phyloP scores from a whole-genome alignment of 2,329 filamentous ascomycete species.

The Albophoma yamanashiensis region DNA sequence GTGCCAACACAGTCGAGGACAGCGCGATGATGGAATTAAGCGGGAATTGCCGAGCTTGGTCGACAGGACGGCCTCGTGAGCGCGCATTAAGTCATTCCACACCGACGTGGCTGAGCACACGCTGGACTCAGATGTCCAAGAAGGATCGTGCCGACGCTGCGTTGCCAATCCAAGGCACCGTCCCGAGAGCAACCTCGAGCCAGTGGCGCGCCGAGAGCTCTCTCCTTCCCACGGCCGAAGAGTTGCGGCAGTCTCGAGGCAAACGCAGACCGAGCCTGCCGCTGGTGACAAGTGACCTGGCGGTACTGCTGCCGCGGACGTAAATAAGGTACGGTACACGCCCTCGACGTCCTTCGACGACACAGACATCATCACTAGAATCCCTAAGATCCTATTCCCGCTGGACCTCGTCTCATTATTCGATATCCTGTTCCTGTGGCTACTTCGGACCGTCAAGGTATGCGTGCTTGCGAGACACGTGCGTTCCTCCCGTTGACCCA shows the following conservation, averaged over 20 bases:
- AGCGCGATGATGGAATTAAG: neutral
- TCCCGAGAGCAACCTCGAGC: neutral
- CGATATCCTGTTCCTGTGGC: neutral
- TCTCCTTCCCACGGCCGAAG: neutral
- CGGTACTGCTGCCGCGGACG: neutral
- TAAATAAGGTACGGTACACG: neutral
- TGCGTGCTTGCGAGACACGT: neutral
- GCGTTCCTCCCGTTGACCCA: neutral
- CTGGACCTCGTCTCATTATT: neutral
- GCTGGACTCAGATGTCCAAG: neutral
- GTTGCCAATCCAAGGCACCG: neutral
- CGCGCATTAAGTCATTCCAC: neutral
- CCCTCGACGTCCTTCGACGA: neutral
- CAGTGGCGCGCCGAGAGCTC: neutral
- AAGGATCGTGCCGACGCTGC: neutral
- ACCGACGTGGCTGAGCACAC: neutral
- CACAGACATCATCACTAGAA: neutral
- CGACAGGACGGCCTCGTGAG: neutral
- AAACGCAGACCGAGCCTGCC: neutral
- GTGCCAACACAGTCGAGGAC: neutral
- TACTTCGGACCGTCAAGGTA: neutral
- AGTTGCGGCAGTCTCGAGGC: neutral
- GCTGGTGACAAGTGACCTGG: neutral
- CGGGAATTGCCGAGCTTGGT: too few relatives aligned
- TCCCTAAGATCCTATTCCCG: neutral